A percentile compares a stretch with the other conserved stretches of the same genome.
phyloP scores from a whole-genome alignment of 2,329 filamentous ascomycete genomes.

The Calonectria leucothoes region DNA sequence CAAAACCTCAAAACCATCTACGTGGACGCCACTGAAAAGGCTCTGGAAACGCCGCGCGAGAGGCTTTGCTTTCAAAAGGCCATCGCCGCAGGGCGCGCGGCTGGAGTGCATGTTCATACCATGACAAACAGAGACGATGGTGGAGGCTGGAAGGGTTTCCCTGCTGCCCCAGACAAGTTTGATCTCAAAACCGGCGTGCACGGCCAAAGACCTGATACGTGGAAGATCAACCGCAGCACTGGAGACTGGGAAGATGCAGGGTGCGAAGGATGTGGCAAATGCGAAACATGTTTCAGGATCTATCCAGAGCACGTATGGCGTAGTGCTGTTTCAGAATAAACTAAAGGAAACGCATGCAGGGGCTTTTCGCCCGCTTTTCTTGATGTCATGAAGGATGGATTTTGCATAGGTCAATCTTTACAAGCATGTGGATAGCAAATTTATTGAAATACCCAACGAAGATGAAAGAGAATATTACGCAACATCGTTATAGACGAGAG shows the following conservation, averaged over 20 bases:
- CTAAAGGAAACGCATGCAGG: no score
- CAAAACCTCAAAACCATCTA: conserved; percentile 25
- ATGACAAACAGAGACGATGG: conserved; percentile 26
- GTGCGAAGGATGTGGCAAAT: conserved; percentile 30
- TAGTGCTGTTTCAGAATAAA: background rate
- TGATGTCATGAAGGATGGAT: no score
- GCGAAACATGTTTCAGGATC: conserved; percentile 21
- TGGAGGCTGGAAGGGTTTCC: conserved; percentile 27
- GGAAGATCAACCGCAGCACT: conserved; percentile 12
- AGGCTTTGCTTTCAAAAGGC: conserved; percentile 12
- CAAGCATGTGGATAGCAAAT: no score
- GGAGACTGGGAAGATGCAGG: conserved; percentile 26
- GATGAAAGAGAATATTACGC: no score
- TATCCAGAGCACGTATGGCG: conserved; percentile 30
- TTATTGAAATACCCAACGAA: no score
- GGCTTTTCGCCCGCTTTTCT: no score
- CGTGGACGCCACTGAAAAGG: conserved; percentile 16
- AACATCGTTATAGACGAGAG: no score
- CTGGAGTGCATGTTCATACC: conserved; percentile 25
- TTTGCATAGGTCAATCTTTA: no score
- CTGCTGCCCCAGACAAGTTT: conserved; percentile 23
- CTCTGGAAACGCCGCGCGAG: background rate
- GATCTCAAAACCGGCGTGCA: conserved; percentile 25
- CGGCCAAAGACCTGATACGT: conserved; percentile 23
- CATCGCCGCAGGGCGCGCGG: conserved; percentile 8